Percentiles rank a stretch among this genome's conserved stretches.
Conservation (phyloP, 768 basidiomycete genomes). For the Thelephora aurantiotincta region DNA sequence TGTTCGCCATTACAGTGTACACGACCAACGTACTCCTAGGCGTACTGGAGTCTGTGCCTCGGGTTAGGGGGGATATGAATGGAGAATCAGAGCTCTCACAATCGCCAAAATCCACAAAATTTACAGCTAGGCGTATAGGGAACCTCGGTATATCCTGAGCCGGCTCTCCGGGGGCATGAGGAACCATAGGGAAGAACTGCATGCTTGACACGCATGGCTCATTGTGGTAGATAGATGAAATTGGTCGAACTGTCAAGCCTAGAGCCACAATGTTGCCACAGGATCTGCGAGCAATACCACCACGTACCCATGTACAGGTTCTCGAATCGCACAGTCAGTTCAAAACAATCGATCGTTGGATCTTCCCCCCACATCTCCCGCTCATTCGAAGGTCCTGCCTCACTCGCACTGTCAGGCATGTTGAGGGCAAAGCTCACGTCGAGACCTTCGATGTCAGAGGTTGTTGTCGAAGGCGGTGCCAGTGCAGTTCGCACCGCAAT, state of each 20-base stretch:
- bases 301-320: conserved; percentile 28
- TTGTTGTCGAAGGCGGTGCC: conserved; percentile 24
- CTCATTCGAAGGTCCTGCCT: conserved; percentile 17
- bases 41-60: background rate
- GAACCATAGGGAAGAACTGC: conserved; percentile 23
- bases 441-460: conserved; percentile 24
- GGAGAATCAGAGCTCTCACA: conserved; percentile 26
- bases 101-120: conserved; percentile 44
- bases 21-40: background rate
- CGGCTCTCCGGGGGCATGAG: conserved; percentile 1
- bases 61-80: background rate
- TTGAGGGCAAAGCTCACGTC: conserved; percentile 27
- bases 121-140: conserved; percentile 33
- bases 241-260: conserved; percentile 30
- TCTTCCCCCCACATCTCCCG: conserved; percentile 53
- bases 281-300: background rate
- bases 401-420: conserved; percentile 16
- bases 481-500: conserved; percentile 49
- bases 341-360: conserved; percentile 41
- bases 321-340: conserved; percentile 39
- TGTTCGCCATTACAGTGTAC: background rate
- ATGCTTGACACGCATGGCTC: conserved; percentile 27
- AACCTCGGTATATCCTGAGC: conserved; percentile 15
- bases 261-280: background rate
- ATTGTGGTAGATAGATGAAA: conserved; percentile 29